Conservation (phyloP, 2,329 filamentous ascomycete genomes). For the Penicillium concentricum region DNA sequence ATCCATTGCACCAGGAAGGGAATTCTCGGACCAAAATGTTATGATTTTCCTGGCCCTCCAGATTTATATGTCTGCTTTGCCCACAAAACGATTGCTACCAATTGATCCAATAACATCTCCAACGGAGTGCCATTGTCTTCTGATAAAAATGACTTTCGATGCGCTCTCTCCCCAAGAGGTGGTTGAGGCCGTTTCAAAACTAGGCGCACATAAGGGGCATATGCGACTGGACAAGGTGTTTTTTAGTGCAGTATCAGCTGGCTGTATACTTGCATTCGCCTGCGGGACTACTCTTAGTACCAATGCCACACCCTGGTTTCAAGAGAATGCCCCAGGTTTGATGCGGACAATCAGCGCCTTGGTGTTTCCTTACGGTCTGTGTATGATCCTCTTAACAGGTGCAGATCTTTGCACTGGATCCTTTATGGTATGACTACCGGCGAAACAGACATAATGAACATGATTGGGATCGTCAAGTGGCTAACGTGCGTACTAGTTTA, state of each 20-base stretch:
- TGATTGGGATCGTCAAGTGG: neutral
- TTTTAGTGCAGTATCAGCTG: constrained; percentile 52
- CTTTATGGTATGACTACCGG: constrained; percentile 39
- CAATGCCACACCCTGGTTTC: constrained; percentile 49
- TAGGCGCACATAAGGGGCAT: constrained; percentile 53
- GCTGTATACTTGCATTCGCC: constrained; percentile 53
- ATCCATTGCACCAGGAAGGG: neutral
- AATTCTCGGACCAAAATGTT: no score
- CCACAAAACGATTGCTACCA: neutral
- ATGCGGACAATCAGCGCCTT: constrained; percentile 48
- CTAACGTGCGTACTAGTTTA: constrained; percentile 34
- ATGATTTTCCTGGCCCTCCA: no score
- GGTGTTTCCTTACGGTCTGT: constrained; percentile 52
- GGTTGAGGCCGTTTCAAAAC: constrained; percentile 51
- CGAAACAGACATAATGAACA: no score
- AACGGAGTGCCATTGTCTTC: neutral
- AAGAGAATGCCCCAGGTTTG: constrained; percentile 50
- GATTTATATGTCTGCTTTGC: neutral
- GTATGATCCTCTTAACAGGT: constrained; percentile 51
- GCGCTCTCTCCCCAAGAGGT: constrained; percentile 51
- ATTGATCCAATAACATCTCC: neutral
- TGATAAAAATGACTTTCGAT: constrained; percentile 30
- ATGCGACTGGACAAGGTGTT: constrained; percentile 56
- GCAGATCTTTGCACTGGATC: constrained; percentile 51
- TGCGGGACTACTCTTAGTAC: constrained; percentile 50